These are phyloP conservation scores for Grosmannia huntii DNA, from an alignment of 2,329 filamentous ascomycete species.

Conservation along the genomic window DNA sequence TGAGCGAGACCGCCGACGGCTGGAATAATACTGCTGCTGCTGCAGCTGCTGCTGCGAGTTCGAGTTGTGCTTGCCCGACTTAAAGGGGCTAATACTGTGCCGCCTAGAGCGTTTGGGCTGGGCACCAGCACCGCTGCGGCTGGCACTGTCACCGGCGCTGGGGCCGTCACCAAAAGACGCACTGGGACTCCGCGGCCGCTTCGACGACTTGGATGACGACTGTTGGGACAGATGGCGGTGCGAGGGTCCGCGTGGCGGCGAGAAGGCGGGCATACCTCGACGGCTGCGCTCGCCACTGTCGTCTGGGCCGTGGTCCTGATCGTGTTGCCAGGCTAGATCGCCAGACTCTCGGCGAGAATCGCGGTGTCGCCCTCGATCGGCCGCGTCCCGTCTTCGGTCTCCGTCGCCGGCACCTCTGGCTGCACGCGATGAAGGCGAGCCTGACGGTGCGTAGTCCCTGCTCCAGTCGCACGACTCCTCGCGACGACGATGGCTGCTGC, in stretches of 20 bases:
- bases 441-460: conserved; percentile 13
- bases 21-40: not conserved
- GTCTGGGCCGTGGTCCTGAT: not conserved
- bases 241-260: not conserved
- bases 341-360: conserved; percentile 7
- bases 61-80: not conserved
- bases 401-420: conserved; percentile 8
- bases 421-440: not conserved
- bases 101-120: conserved; percentile 10
- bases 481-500: conserved; percentile 8
- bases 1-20: not conserved
- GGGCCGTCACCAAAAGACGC: conserved; percentile 8
- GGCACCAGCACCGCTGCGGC: conserved; percentile 1
- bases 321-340: conserved; percentile 9
- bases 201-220: conserved; percentile 5
- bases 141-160: not conserved
- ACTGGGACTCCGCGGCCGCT: conserved; percentile 19
- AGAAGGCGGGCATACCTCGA: not conserved
- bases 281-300: not conserved
- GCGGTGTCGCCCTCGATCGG: conserved; percentile 10
- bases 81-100: conserved; percentile 5
- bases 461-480: conserved; percentile 18
- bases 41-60: not conserved
- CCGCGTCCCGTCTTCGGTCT: conserved; percentile 2
- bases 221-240: not conserved